A percentile compares a stretch with the other conserved stretches of the same genome.
Conservation (phyloP, 2,329 filamentous ascomycete species). For the Fusarium humuli region DNA sequence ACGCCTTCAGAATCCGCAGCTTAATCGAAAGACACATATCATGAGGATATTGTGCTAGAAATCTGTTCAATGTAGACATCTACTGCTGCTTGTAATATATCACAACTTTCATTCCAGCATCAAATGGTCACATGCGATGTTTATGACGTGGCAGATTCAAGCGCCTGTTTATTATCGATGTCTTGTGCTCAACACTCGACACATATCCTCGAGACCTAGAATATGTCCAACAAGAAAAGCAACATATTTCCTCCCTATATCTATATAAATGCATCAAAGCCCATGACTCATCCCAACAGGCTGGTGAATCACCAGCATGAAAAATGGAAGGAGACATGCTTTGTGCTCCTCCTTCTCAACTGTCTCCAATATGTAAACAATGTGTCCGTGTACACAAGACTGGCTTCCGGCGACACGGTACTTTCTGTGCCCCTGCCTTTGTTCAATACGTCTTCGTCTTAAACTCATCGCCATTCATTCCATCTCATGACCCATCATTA, state of each 20-base stretch:
- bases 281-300: not conserved
- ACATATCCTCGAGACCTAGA: slow-evolving; percentile 10
- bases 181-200: slow-evolving; percentile 22
- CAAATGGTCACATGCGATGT: not conserved
- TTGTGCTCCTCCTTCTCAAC: slow-evolving; percentile 25
- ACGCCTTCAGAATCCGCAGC: not conserved
- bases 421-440: slow-evolving; percentile 12
- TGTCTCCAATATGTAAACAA: slow-evolving; percentile 21
- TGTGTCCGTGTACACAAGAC: slow-evolving; percentile 21
- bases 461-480: slow-evolving; percentile 20
- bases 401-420: slow-evolving; percentile 8
- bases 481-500: slow-evolving; percentile 32
- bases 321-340: slow-evolving; percentile 29
- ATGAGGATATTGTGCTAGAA: not conserved
- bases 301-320: slow-evolving; percentile 16
- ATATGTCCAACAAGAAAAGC: slow-evolving; percentile 18
- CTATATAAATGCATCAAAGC: slow-evolving; percentile 43
- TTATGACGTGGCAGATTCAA: slow-evolving; percentile 7
- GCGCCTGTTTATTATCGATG: slow-evolving; percentile 19
- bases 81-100: not conserved
- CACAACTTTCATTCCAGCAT: not conserved
- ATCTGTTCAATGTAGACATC: not conserved
- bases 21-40: not conserved
- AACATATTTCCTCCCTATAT: slow-evolving; percentile 34
- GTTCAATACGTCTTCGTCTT: slow-evolving; percentile 18